Evolutionary conservation across 441 rosid genomes (phyloP).

Genomic region (Gossypium schwendimanii): DNA sequence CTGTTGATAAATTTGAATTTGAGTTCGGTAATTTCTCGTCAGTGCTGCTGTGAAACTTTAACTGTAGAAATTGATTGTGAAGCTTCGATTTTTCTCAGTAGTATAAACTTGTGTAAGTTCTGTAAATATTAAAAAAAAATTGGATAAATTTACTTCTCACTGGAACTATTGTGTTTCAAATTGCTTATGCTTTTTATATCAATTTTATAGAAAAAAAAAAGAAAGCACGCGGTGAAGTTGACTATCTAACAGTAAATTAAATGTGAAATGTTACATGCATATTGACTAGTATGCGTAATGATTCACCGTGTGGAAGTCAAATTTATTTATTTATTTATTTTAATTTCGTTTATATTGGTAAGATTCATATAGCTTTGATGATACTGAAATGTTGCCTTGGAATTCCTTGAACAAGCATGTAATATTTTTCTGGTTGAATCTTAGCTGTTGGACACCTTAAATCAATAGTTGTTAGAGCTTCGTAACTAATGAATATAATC

Average conservation of each 20-base stretch:
- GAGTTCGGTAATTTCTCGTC: not conserved
- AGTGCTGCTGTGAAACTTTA: not conserved
- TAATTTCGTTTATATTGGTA: not conserved
- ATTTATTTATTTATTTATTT: not conserved
- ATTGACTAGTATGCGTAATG: not conserved
- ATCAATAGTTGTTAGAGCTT: not conserved
- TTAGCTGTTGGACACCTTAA: not conserved
- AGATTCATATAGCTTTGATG: not conserved
- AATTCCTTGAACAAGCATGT: not conserved
- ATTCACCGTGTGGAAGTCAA: not conserved
- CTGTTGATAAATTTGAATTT: not conserved
- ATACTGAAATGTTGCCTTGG: not conserved
- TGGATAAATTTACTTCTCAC: not conserved
- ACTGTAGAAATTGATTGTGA: too few relatives aligned
- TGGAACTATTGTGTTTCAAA: not conserved
- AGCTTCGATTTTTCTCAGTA: not conserved
- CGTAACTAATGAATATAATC: not conserved
- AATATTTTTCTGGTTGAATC: not conserved
- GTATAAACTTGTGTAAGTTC: not conserved
- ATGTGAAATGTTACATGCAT: not conserved
- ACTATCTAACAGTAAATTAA: not conserved
- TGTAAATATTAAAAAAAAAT: not conserved
- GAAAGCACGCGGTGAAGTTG: constrained; percentile 2
- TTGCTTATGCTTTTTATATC: not conserved
- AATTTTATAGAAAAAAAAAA: not conserved